Conservation (phyloP, 148 eudicot species). For the Vaccinium darrowii region DNA sequence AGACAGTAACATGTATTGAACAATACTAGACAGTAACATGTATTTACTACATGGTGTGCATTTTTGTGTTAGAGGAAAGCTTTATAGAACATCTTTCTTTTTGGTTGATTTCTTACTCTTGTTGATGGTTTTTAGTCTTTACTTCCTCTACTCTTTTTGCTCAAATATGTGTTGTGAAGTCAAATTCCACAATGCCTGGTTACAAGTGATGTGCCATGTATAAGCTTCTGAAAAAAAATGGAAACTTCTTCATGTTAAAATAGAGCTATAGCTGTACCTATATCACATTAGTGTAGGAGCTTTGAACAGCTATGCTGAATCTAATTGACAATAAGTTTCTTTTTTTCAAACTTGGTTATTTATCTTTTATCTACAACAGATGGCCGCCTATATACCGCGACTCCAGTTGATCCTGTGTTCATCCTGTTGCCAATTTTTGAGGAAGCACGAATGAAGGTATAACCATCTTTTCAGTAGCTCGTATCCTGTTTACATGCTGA, state of each 20-base stretch:
- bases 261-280: neutral
- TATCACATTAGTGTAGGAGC: neutral
- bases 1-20: neutral
- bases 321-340: neutral
- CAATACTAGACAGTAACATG: neutral
- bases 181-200: neutral
- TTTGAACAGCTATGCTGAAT: neutral
- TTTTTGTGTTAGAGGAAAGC: neutral
- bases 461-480: neutral
- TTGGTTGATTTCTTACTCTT: neutral
- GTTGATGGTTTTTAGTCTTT: neutral
- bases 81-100: neutral
- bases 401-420: conserved; percentile 95
- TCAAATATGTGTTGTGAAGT: neutral
- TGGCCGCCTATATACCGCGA: conserved; percentile 79
- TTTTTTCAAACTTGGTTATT: neutral
- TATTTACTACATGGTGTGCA: neutral
- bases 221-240: neutral
- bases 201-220: neutral
- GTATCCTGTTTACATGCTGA: neutral
- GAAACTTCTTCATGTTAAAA: neutral
- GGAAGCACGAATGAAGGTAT: conserved; percentile 95
- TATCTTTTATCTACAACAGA: conserved; percentile 35
- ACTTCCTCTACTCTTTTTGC: neutral
- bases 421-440: conserved; percentile 83